These are phyloP conservation scores for Histomonas meleagridis DNA, from an alignment of 208 protist genomes.

Conservation along the genomic window DNA sequence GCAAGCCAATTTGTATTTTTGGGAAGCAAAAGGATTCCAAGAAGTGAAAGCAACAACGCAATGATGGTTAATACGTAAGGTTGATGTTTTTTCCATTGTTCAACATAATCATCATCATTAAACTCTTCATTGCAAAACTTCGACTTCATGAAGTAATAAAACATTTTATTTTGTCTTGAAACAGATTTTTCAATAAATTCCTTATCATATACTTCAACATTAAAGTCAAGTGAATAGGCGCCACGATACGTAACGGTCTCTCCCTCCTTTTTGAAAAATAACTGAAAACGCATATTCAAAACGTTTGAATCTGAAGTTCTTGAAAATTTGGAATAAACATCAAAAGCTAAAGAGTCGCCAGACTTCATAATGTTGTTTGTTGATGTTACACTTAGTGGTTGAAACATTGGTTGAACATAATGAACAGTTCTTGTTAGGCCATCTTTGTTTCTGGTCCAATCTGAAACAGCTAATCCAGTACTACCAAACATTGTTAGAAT, in stretches of 20 bases:
- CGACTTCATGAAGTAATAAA: background rate
- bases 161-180: background rate
- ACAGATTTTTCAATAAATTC: conserved; percentile 5
- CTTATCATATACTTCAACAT: background rate
- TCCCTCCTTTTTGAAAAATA: background rate
- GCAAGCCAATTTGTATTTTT: background rate
- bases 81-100: background rate
- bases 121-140: background rate
- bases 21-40: background rate
- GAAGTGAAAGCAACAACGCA: background rate
- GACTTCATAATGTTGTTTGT: background rate
- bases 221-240: background rate
- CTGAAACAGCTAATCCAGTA: background rate
- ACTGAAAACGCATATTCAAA: background rate
- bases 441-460: background rate
- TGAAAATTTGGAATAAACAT: background rate
- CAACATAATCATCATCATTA: background rate
- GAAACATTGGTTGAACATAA: background rate
- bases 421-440: background rate
- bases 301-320: background rate
- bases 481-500: background rate
- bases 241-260: background rate
- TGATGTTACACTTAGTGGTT: background rate
- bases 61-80: background rate
- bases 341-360: background rate